phyloP scores from a whole-genome alignment of 2,329 filamentous ascomycete genomes.

The Incumbomyces delicatus region DNA sequence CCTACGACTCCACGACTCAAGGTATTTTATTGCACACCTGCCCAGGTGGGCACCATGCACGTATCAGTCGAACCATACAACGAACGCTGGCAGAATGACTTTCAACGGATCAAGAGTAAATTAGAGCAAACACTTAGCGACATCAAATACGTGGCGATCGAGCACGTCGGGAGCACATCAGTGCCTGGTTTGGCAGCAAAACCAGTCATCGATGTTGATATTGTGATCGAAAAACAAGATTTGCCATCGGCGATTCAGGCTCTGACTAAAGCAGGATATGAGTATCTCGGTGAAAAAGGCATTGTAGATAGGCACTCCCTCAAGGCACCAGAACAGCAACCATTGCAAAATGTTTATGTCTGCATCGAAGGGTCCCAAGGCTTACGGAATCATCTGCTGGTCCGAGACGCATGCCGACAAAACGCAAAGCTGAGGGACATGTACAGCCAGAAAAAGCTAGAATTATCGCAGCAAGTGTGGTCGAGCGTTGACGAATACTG shows the following conservation, averaged over 20 bases:
- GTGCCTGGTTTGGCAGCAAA: constrained; percentile 27
- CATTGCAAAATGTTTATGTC: constrained; percentile 29
- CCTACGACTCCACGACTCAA: no score
- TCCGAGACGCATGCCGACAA: constrained; percentile 27
- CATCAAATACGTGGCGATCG: constrained; percentile 20
- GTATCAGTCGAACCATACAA: constrained; percentile 15
- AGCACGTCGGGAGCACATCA: constrained; percentile 31
- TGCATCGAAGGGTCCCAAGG: constrained; percentile 26
- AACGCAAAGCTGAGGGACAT: constrained; percentile 25
- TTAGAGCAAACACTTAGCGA: constrained; percentile 10
- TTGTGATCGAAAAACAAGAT: constrained; percentile 23
- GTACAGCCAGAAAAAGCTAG: constrained; percentile 12
- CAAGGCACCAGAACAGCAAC: constrained; percentile 23
- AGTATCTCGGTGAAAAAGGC: constrained; percentile 28
- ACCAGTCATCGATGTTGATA: constrained; percentile 30
- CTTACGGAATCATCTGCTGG: constrained; percentile 29
- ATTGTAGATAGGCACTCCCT: constrained; percentile 28
- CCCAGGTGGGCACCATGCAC: no score
- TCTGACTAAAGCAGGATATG: constrained; percentile 25
- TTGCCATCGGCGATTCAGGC: constrained; percentile 23
- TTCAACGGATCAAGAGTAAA: constrained; percentile 12
- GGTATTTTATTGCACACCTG: no score
- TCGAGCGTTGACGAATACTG: constrained; percentile 14
- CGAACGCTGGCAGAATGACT: constrained; percentile 11
- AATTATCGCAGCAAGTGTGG: constrained; percentile 13